Conservation (phyloP, 345 rosid species). For the Cardamine occulta region DNA sequence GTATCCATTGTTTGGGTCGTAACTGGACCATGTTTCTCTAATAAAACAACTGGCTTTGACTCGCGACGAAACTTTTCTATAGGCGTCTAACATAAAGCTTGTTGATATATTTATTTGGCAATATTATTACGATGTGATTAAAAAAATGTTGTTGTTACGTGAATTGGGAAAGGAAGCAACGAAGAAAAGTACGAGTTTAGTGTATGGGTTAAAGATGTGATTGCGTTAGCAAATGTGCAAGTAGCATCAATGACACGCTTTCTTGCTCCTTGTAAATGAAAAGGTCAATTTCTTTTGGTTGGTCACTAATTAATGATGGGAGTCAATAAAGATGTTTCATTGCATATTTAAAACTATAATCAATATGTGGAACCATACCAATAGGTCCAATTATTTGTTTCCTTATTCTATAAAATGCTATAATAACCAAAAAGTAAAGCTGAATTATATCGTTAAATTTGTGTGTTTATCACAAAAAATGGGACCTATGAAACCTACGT, state of each 20-base stretch:
- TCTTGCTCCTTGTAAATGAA: constrained; percentile 13
- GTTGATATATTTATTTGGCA: not conserved
- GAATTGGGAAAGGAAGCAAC: constrained; percentile 34
- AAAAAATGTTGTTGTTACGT: not conserved
- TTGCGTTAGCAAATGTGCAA: constrained; percentile 41
- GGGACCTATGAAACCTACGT: not conserved
- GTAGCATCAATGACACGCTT: constrained; percentile 36
- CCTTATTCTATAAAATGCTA: not conserved
- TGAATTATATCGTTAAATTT: not conserved
- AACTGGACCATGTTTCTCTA: constrained; percentile 24
- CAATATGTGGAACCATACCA: constrained; percentile 35
- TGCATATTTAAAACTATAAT: constrained; percentile 15
- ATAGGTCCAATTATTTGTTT: not conserved
- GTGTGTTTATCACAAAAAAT: not conserved
- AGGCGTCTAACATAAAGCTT: not conserved
- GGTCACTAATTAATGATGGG: constrained; percentile 36
- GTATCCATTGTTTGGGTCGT: constrained; percentile 27
- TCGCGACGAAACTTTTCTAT: not conserved
- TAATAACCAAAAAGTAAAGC: constrained; percentile 3
- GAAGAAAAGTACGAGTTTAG: constrained; percentile 34
- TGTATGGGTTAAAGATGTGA: constrained; percentile 43
- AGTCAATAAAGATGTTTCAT: constrained; percentile 31
- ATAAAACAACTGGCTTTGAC: constrained; percentile 35
- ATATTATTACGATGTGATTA: not conserved
- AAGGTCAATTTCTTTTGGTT: constrained; percentile 42